Evolutionary conservation across 2,329 filamentous ascomycete genomes (phyloP).

Genomic region (Fusarium siculi): DNA sequence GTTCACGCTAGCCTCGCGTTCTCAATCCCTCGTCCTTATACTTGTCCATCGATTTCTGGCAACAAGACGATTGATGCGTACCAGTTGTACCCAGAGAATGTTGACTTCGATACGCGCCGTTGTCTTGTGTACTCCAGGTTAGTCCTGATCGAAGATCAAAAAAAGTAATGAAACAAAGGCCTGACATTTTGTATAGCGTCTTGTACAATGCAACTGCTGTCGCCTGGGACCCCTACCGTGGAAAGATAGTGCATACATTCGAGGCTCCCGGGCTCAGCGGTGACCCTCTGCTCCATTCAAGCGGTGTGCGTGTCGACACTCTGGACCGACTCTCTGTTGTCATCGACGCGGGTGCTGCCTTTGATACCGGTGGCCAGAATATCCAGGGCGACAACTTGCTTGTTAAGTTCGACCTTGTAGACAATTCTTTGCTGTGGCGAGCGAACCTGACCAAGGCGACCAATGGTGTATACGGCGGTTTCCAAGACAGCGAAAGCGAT

Average conservation of each 20-base stretch:
- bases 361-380: slow-evolving; percentile 49
- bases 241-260: slow-evolving; percentile 40
- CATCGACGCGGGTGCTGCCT: slow-evolving; percentile 49
- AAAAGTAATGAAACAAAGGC: too few relatives aligned
- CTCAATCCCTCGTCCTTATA: not conserved
- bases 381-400: slow-evolving; percentile 52
- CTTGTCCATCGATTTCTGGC: not conserved
- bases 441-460: slow-evolving; percentile 48
- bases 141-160: not conserved
- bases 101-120: slow-evolving; percentile 12
- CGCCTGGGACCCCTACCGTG: slow-evolving; percentile 20
- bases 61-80: not conserved
- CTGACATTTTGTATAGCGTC: not conserved
- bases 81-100: slow-evolving; percentile 15
- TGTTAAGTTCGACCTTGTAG: slow-evolving; percentile 49
- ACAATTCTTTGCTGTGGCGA: slow-evolving; percentile 42
- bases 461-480: slow-evolving; percentile 48
- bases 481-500: slow-evolving; percentile 54
- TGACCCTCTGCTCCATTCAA: slow-evolving; percentile 30
- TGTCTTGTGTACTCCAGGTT: slow-evolving; percentile 13
- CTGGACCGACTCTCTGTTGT: slow-evolving; percentile 50
- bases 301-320: slow-evolving; percentile 50
- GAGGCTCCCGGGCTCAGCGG: slow-evolving; percentile 46
- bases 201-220: slow-evolving; percentile 12
- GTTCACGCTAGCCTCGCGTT: not conserved